A percentile compares a stretch with the other conserved stretches of the same genome.
phyloP scores from a whole-genome alignment of 257 asterid genomes.

The Nicotiana paniculata region DNA sequence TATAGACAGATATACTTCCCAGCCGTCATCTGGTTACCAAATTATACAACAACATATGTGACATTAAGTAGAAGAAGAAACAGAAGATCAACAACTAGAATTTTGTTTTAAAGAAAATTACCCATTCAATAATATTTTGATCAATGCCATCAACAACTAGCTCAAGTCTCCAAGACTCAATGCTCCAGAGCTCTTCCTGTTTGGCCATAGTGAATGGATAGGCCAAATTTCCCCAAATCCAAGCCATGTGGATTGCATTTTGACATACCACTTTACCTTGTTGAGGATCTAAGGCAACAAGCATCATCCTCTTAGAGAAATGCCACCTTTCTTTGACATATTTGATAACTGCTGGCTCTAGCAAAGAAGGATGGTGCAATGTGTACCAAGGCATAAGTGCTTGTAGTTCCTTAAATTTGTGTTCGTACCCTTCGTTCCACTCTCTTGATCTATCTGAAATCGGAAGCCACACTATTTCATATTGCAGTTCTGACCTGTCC shows the following conservation, averaged over 20 bases:
- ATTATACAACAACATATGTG: background rate
- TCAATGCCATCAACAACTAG: constrained; percentile 11
- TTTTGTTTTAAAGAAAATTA: background rate
- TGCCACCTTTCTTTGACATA: constrained; percentile 8
- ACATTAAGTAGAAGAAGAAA: background rate
- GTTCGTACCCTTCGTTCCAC: constrained; percentile 30
- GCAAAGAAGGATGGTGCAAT: constrained; percentile 4
- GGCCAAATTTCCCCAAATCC: constrained; percentile 2
- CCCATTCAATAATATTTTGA: constrained; percentile 4
- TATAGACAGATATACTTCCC: constrained; percentile 3
- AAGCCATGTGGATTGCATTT: constrained; percentile 9
- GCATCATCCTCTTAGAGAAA: constrained; percentile 4
- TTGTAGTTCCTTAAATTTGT: background rate
- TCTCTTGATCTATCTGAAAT: constrained; percentile 24
- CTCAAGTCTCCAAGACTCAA: constrained; percentile 10
- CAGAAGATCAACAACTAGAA: background rate
- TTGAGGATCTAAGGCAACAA: constrained; percentile 16
- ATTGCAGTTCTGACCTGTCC: constrained; percentile 30
- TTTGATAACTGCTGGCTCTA: constrained; percentile 4
- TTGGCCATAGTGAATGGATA: constrained; percentile 10
- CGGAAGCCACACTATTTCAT: constrained; percentile 74
- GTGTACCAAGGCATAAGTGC: constrained; percentile 15
- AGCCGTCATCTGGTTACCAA: background rate
- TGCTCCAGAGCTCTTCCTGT: constrained; percentile 14
- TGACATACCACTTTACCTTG: constrained; percentile 6